These are phyloP conservation scores for Calamus simplicifolius DNA, from an alignment of 176 grass and related monocot genomes.

Conservation along the genomic window DNA sequence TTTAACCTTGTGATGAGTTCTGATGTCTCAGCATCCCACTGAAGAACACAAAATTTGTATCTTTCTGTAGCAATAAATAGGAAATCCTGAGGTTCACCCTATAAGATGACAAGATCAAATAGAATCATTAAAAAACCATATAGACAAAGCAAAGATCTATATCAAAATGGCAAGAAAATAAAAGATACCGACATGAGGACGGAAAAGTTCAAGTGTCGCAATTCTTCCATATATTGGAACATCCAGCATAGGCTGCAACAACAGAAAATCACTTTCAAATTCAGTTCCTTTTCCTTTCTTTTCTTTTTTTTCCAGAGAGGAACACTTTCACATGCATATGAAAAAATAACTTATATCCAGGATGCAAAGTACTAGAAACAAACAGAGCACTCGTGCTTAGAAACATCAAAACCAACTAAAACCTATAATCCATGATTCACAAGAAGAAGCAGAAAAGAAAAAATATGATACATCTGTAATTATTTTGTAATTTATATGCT, in stretches of 20 bases:
- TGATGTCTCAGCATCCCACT: slow-evolving; percentile 84
- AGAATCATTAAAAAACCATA: neutral
- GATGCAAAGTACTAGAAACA: too few species aligned
- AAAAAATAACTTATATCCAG: too few species aligned
- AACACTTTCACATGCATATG: too few species aligned
- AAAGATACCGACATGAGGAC: slow-evolving; percentile 61
- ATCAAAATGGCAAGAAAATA: slow-evolving; percentile 1
- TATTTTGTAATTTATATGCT: too few species aligned
- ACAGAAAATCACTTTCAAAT: neutral
- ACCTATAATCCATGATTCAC: too few species aligned
- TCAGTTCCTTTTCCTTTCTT: too few species aligned
- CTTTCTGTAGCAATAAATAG: slow-evolving; percentile 91
- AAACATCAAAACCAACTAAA: too few species aligned
- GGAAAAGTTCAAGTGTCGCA: slow-evolving; percentile 88
- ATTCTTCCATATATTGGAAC: slow-evolving; percentile 98
- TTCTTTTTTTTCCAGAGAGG: too few species aligned
- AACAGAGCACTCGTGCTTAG: too few species aligned
- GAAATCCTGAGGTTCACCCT: slow-evolving; percentile 95
- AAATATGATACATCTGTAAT: too few species aligned
- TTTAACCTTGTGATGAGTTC: slow-evolving; percentile 90
- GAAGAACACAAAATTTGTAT: slow-evolving; percentile 93
- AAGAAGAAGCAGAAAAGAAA: too few species aligned
- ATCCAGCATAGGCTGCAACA: slow-evolving; percentile 83
- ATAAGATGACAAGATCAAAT: neutral
- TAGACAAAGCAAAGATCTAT: neutral